Base-by-base conservation (phyloP, 192 early-diverging fungal genomes). In the Backusella luteola region DNA sequence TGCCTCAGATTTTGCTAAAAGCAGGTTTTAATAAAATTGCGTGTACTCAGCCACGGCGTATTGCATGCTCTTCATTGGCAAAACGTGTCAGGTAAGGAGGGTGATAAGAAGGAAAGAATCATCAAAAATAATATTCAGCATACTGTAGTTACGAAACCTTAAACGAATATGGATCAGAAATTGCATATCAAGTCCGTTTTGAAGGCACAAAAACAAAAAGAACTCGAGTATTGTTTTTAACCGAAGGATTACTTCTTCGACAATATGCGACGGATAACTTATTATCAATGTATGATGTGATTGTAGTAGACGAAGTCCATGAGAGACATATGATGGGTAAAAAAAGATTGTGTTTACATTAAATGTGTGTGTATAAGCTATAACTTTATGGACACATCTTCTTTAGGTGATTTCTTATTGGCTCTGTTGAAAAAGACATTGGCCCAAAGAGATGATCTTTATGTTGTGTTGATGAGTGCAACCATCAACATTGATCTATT, bases 251-350 rank as follows among this genome's bases (percentile, higher is more conserved):
- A n/a, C 81, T 94, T 9, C 76, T 93, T 14, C 83, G 92, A 12
- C 93, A 93, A 71, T 91, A 89, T 87, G 85, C 90, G 15, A 76
- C 81, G 12, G 91, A 94, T 76, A 86, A 84, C 3, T 81, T 74
- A 9, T 79, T 94, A 1, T 86, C 87, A 2, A 77, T 70, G 34
- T 93, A 94, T 67, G 87, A 93, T 66, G 88, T 93, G 9, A 89
- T 97, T 38, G 88, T 97, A 36, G 91, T 95, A 21, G 96, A 97
- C 69, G 96, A 97, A 76, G 94, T 97, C 4, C 96, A 97, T 74
- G 96, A 97, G 83, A 83, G 85, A 9, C 85, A 86, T 52, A 52
- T 86, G 73, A 81, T 81, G 73, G 80, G 83, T 83, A 76, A 79
- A 29, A 14, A 19, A 29, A 56, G 0, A 44, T 19, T 17, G n/a